Evolutionary conservation across 768 basidiomycete genomes (phyloP), one percentile per base, ranked within the genome.

Genomic region (Chalciporus sphaerocephalus): DNA sequence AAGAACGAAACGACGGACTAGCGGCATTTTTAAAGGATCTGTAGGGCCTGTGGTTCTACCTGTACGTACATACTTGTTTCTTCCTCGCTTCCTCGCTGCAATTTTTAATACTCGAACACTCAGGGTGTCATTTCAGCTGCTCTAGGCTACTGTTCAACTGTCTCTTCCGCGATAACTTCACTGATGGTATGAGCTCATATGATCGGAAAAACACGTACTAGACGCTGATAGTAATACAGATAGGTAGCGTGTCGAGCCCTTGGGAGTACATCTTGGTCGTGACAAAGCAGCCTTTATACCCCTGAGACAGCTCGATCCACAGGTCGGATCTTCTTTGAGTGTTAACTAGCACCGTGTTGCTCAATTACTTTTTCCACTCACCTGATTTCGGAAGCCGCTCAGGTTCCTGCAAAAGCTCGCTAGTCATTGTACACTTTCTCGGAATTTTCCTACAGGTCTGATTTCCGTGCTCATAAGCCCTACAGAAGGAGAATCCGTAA

Each of bases 171-270:
- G 6, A 66, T 76, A 80, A 4, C 25, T 56, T 47, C 24, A n/a
- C 30, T 15, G 13, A n/a, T 32, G 30, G 30, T 32, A 81, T 79
- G 55, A 78, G 77, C 50, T 74, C 60, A 6, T 81, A 80, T 3
- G 83, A 86, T 83, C 85, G 89, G 60, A 83, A 80, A 12, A 69
- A 55, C 15, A 76, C 65, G 53, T 83, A n/a, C n/a, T n/a, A 85
- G 12, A 78, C 66, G 1, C 61, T 62, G 35, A 81, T 74, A 20
- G 83, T 81, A 24, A 87, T 58, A 48, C 81, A 74, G 7, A 87
- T 69, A 7, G 85, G 85, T 5, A 86, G 68, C 0, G 83, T 76
- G 59, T 90, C 81, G 30, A 87, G 68, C 2, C 66, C 76, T 57
- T 86, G 89, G 61, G 89, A 86, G 53, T 73, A 78, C 3, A 57